Evolutionary conservation across 306 rosid species (phyloP), one percentile per base, ranked within the genome.

Genomic region (Acacia melanoxylon): DNA sequence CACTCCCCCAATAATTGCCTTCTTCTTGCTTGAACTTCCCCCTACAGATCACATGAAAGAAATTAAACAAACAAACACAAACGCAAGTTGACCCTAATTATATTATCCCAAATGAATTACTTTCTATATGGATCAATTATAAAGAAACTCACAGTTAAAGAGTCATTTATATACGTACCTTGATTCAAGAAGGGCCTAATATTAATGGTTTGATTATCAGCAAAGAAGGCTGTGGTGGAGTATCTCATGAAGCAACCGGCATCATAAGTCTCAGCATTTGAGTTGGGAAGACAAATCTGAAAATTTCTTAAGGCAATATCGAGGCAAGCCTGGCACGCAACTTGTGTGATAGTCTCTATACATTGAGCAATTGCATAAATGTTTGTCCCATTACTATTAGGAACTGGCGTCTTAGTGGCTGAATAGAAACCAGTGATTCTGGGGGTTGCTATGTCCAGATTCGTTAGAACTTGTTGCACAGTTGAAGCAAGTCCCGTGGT

Each of bases 171-270:
- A 16, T n/a, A n/a, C 9, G 9, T 22, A 91, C 93, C 93, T n/a
- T 78, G 56, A 31, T 71, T 73, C 15, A 90, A 62, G 72, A 84
- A 88, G 15, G 89, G 65, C 4, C 42, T 11, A 44, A 89, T 75
- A 46, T 89, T 72, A 67, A 80, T 83, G 65, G 91, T 82, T 42
- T 91, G 89, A 42, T 88, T 85, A 61, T 81, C 88, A 42, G 90
- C 80, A 65, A 91, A 89, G 80, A 91, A 89, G 9, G 90, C 70
- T n/a, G 87, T 81, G 20, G 48, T 58, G 0, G 95, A 91, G 76
- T 85, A 91, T 85, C 95, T 85, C 78, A 91, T 69, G 42, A 91
- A 91, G 61, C 95, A 91, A 2, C 95, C 95, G 4, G 92, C 91
- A 83, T 90, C 96, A 40, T 35, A 84, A 2, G 96, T 86, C 37